Evolutionary conservation across 768 basidiomycete species (phyloP).

Genomic region (Calocybe cyanea): DNA sequence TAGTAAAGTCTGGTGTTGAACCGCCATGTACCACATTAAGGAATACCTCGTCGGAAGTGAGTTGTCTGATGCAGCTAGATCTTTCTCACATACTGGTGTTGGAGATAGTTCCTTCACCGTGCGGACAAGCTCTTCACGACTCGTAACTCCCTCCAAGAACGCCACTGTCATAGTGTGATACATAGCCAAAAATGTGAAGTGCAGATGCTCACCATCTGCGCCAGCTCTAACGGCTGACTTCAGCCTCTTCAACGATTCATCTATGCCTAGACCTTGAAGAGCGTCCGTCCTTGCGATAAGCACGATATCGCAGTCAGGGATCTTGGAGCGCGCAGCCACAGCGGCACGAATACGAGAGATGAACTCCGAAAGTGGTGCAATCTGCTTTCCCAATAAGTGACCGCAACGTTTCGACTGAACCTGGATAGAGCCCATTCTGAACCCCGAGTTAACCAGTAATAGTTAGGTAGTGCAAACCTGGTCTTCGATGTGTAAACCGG

Average conservation of each 20-base stretch:
- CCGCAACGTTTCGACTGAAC: conserved; percentile 51
- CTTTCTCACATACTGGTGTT: conserved; percentile 28
- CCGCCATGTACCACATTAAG: conserved; percentile 50
- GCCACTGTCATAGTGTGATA: conserved; percentile 38
- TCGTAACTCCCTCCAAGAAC: conserved; percentile 50
- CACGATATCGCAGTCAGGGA: conserved; percentile 46
- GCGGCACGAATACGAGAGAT: conserved; percentile 50
- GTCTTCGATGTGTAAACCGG: conserved; percentile 54
- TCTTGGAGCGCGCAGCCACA: conserved; percentile 41
- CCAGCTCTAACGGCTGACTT: conserved; percentile 39
- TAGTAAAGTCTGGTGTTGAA: conserved; percentile 47
- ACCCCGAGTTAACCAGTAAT: too few species aligned
- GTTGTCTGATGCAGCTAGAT: background rate
- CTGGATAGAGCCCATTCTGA: conserved; percentile 7
- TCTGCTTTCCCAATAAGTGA: conserved; percentile 50
- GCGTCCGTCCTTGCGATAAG: conserved; percentile 52
- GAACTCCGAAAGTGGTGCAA: conserved; percentile 47
- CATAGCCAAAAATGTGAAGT: background rate
- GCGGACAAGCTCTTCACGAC: conserved; percentile 36
- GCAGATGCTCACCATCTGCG: conserved; percentile 35
- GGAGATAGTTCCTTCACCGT: conserved; percentile 37
- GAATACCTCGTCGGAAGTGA: conserved; percentile 27
- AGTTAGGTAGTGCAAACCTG: conserved; percentile 31
- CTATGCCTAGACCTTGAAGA: conserved; percentile 47
- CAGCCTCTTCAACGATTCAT: conserved; percentile 44